Evolutionary conservation across 2,329 filamentous ascomycete genomes (phyloP), one percentile per base, ranked within the genome.

Genomic region (Verticillium longisporum): DNA sequence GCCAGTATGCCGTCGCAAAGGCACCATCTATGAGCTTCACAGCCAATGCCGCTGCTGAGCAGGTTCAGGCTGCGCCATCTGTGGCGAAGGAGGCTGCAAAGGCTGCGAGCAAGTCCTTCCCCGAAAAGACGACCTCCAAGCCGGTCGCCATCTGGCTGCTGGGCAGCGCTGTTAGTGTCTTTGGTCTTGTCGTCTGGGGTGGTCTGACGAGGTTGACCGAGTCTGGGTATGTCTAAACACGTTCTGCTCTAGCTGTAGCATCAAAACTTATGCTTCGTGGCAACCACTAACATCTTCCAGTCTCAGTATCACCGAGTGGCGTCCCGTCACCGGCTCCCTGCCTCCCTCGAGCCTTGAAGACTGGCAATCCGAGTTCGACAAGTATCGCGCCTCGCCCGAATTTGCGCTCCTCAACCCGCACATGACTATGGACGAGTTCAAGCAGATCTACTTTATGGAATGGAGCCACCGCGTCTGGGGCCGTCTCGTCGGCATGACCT

Each of bases 401-500:
- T 99, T 94, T 78, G 87, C 90, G 71, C 84, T 92, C 64, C 83
- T 99, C 68, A 99, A 99, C 78, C 89, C 93, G 36, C 86, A 91
- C 73, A 99, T 99, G 95, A 89, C 85, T 36, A 81, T 99, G 61
- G 84, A 88, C 62, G 95, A 99, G 73, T 99, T 98, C 80, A 97
- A 98, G 77, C 89, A 95, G 73, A 99, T 99, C 67, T 99, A 98
- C 83, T 99, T 90, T 75, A 98, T 98, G 95, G 95, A 99, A 80
- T 99, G 95, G 95, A 87, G 88, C 54, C 95, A 99, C 75, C 87
- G 95, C 34, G 83, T 97, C 60, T 98, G 95, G 93, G 95, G 95
- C 55, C 88, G 95, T 66, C 82, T 96, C 68, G 91, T 99, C 61
- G 95, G 95, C 62, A 75, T 98, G 64, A 89, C 91, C 58, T 97